Evolutionary conservation across 768 basidiomycete species (phyloP).

Genomic region (Amanita muscaria): DNA sequence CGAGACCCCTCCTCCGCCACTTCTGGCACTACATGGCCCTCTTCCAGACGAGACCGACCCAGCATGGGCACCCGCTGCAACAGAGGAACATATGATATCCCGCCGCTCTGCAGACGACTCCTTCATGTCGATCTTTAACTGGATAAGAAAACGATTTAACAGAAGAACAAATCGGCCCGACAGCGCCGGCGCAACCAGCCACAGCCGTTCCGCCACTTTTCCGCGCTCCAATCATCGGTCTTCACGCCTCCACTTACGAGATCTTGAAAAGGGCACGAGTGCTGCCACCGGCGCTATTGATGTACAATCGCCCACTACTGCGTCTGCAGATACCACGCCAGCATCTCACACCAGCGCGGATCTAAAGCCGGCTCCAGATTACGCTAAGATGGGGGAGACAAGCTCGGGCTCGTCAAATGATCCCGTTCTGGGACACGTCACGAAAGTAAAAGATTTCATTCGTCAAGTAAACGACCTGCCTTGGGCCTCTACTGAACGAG

Average conservation of each 20-base stretch:
- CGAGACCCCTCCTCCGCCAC: no score
- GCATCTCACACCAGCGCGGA: conserved; percentile 1
- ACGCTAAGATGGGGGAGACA: conserved; percentile 39
- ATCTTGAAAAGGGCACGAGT: not conserved
- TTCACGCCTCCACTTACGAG: no score
- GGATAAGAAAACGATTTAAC: conserved; percentile 1
- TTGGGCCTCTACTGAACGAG: conserved; percentile 33
- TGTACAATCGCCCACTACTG: not conserved
- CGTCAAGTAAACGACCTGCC: conserved; percentile 30
- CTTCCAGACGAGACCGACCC: not conserved
- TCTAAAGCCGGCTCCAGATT: conserved; percentile 35
- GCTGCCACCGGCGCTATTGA: not conserved
- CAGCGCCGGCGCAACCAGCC: not conserved
- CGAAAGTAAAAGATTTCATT: conserved; percentile 28
- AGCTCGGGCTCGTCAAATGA: conserved; percentile 29
- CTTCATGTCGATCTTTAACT: not conserved
- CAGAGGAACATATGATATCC: not conserved
- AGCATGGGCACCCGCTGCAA: not conserved
- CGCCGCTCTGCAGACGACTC: not conserved
- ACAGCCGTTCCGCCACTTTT: not conserved
- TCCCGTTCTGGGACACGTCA: conserved; percentile 24
- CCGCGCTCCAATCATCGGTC: no score
- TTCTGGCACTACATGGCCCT: not conserved
- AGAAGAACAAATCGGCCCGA: not conserved
- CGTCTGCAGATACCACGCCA: not conserved